Evolutionary conservation across 805 yeast genomes (phyloP), one percentile per base, ranked within the genome.

Genomic region (Jamesozyma hellenica): DNA sequence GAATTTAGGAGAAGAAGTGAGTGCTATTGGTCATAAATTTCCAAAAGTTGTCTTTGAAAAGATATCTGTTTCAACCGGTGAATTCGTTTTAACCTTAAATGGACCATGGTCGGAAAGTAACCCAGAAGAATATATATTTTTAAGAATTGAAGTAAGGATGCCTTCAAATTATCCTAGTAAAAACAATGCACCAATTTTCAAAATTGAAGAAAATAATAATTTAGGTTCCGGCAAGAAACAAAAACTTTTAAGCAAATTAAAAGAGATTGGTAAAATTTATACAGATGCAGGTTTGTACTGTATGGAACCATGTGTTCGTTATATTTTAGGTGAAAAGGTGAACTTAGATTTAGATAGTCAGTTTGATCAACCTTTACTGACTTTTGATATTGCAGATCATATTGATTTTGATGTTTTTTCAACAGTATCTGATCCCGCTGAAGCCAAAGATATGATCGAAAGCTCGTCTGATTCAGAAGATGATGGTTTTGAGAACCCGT

Each of bases 1-100:
- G 18, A 86, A 85, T 52, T 60, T 90, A 19, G 96, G 95, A 6
- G 96, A 88, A 58, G 98, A 90, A 58, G 87, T 92, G 1, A 81
- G 94, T 46, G 67, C 75, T 14, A 86, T 87, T 6, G 94, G 95
- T 2, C 87, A 81, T 49, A 84, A 83, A 50, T 87, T 88, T 55
- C 95, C 96, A 1, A 85, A 82, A 49, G 72, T 92, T 3, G 65
- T 79, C 2, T 87, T 92, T 57, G 97, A 90, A 53, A 77, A 78
- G 49, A 87, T 92, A 5, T 79, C 92, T 2, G 94, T 90, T 0
- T 76, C 94, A 0, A 81, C 94, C 0, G 96, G 97, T 31, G 77
- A 71, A 25, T 64, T 88, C 41, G 75, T 77, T 3, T 59, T 92
- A 11, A 78, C 94, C n/a, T 60, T 92, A 38, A 73, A 78, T 46